Conservation (phyloP, 1,139 yeast genomes). For the Diutina ranongensis region DNA sequence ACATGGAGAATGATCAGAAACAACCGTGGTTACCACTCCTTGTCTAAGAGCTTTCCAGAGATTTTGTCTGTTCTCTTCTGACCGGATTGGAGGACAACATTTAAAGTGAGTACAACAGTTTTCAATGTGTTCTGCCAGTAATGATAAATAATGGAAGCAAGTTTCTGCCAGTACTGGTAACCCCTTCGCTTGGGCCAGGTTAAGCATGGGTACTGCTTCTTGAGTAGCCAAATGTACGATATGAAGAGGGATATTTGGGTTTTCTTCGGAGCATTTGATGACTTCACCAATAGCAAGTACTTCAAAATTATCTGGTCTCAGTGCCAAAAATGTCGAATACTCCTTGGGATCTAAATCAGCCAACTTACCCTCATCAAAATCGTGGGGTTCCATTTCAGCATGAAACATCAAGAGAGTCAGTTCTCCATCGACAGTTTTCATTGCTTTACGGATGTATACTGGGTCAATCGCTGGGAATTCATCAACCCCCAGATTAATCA, state of each 20-base stretch:
- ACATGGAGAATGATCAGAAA: slow-evolving; percentile 93
- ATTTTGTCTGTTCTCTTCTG: slow-evolving; percentile 52
- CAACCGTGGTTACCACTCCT: slow-evolving; percentile 70
- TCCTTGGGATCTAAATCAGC: slow-evolving; percentile 49
- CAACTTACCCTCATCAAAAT: slow-evolving; percentile 25
- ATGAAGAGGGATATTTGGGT: slow-evolving; percentile 66
- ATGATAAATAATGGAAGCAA: slow-evolving; percentile 80
- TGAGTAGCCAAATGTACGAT: slow-evolving; percentile 85
- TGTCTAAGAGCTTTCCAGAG: slow-evolving; percentile 69
- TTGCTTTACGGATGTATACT: slow-evolving; percentile 50
- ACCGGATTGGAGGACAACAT: slow-evolving; percentile 91
- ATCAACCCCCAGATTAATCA: slow-evolving; percentile 87
- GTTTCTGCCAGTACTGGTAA: slow-evolving; percentile 75
- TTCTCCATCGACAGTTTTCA: slow-evolving; percentile 46
- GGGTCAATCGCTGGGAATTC: slow-evolving; percentile 80
- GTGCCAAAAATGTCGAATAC: slow-evolving; percentile 65
- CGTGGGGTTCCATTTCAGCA: slow-evolving; percentile 67
- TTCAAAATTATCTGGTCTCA: slow-evolving; percentile 84
- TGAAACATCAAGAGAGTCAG: slow-evolving; percentile 81
- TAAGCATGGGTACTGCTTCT: slow-evolving; percentile 63
- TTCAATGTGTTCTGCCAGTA: slow-evolving; percentile 67
- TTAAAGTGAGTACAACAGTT: slow-evolving; percentile 72
- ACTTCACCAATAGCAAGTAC: slow-evolving; percentile 70
- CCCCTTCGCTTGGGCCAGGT: slow-evolving; percentile 48
- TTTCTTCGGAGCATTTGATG: slow-evolving; percentile 44